Evolutionary conservation across 257 asterid genomes (phyloP).

Genomic region (Capsicum chinense): DNA sequence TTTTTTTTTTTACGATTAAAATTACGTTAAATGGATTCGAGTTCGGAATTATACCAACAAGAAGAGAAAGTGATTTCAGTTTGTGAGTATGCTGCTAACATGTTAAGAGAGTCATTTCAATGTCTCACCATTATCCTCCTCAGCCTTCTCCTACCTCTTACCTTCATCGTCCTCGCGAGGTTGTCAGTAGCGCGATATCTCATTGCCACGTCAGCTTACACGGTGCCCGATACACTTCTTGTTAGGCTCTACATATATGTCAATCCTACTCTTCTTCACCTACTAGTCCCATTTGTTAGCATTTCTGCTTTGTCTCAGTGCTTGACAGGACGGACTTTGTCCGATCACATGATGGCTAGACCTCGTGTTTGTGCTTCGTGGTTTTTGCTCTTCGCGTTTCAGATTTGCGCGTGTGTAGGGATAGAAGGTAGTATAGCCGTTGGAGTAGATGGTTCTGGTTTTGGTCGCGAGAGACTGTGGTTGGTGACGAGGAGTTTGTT

Average conservation of each 20-base stretch:
- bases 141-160: slow-evolving; percentile 80
- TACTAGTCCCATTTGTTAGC: slow-evolving; percentile 49
- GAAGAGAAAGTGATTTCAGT: neutral
- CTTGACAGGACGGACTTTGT: slow-evolving; percentile 37
- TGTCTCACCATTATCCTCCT: slow-evolving; percentile 59
- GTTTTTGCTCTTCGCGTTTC: slow-evolving; percentile 53
- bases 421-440: slow-evolving; percentile 73
- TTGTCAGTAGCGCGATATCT: slow-evolving; percentile 49
- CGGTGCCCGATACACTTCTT: slow-evolving; percentile 29
- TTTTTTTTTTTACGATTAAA: neutral
- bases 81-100: neutral
- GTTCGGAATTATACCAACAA: neutral
- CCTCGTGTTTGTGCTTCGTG: slow-evolving; percentile 48
- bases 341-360: slow-evolving; percentile 27
- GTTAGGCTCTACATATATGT: slow-evolving; percentile 43
- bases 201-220: slow-evolving; percentile 36
- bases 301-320: slow-evolving; percentile 50
- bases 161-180: slow-evolving; percentile 73
- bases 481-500: slow-evolving; percentile 45
- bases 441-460: slow-evolving; percentile 55
- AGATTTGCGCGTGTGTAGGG: slow-evolving; percentile 69
- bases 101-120: slow-evolving; percentile 44
- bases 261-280: slow-evolving; percentile 47
- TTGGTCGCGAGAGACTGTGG: slow-evolving; percentile 35
- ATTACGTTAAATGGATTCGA: neutral